Base-by-base conservation (phyloP, 108 stramenopile genomes). In the Skeletonema marinoi region DNA sequence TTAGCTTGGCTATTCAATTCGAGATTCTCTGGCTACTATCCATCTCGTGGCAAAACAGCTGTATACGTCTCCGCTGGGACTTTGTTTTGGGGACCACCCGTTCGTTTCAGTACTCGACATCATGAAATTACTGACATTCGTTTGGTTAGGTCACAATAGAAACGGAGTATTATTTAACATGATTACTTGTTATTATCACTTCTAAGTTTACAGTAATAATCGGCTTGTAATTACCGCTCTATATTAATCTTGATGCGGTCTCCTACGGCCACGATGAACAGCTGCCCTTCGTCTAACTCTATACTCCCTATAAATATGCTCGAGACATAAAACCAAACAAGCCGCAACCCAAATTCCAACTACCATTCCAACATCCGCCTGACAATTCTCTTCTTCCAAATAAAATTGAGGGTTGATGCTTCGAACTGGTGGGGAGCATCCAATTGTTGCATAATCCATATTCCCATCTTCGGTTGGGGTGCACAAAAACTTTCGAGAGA, bases 331-430 rank as follows among this genome's bases (percentile, higher is more conserved):
- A 42, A 84, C 64, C 14, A 60, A 67, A 33, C 68, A 35, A 21
- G 93, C 78, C 3, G 54, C 51, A 3, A 74, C 17, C 66, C 82
- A 89, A 3, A 89, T 33, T 4, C 42, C 68, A 32, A 74, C 29
- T 25, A 95, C 88, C 46, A 87, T 17, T n/a, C 70, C 54, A 68
- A 91, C 51, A 69, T 95, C 93, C 19, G 86, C 80, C 3, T 82
- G 84, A 81, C 93, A 95, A 46, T 77, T 74, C 42, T 62, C 73
- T 39, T 88, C 87, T 17, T 71, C 68, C 11, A 90, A 65, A 61
- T 89, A 84, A 71, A 91, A 92, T 41, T 91, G 78, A 35, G 90
- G 74, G 54, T 90, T 85, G 17, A 88, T 91, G 41, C 84, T 83
- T 60, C 87, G 75, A 10, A 85, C 62, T 31, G 90, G 79, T 46